Evolutionary conservation across 768 basidiomycete genomes (phyloP).

Genomic region (Boletus patriciae): DNA sequence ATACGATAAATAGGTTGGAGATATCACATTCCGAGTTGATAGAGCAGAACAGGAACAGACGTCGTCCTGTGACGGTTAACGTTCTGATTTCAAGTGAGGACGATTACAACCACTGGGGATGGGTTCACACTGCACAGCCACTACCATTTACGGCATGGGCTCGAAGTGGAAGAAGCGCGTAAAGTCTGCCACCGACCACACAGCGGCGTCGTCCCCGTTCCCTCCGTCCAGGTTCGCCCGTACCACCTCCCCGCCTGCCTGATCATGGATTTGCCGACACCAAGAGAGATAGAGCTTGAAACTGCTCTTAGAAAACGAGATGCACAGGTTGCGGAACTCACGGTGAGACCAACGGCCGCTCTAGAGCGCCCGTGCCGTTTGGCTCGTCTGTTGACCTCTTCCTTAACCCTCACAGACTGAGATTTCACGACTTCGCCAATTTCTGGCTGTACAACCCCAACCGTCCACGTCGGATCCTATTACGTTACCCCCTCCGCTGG

Average conservation of each 20-base stretch:
- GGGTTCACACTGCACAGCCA: slow-evolving; percentile 30
- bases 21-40: not conserved
- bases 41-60: not conserved
- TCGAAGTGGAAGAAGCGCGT: slow-evolving; percentile 27
- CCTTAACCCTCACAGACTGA: slow-evolving; percentile 56
- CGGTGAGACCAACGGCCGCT: slow-evolving; percentile 47
- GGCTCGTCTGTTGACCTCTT: slow-evolving; percentile 20
- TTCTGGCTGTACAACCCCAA: slow-evolving; percentile 57
- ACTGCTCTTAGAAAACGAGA: slow-evolving; percentile 74
- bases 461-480: slow-evolving; percentile 61
- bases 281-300: slow-evolving; percentile 81
- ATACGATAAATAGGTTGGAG: not conserved
- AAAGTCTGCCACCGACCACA: slow-evolving; percentile 32
- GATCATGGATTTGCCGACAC: slow-evolving; percentile 67
- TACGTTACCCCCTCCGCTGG: slow-evolving; percentile 67
- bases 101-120: not conserved
- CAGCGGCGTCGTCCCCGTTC: slow-evolving; percentile 19
- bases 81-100: no score
- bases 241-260: slow-evolving; percentile 12
- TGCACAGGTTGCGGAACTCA: slow-evolving; percentile 66
- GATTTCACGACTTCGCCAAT: slow-evolving; percentile 64
- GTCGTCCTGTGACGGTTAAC: not conserved
- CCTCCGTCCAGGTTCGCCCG: slow-evolving; percentile 14
- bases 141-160: slow-evolving; percentile 31
- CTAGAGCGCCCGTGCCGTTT: slow-evolving; percentile 22